Evolutionary conservation across 1,284 basidiomycete genomes (phyloP), one percentile per base, ranked within the genome.

Genomic region (Tilletia indica): DNA sequence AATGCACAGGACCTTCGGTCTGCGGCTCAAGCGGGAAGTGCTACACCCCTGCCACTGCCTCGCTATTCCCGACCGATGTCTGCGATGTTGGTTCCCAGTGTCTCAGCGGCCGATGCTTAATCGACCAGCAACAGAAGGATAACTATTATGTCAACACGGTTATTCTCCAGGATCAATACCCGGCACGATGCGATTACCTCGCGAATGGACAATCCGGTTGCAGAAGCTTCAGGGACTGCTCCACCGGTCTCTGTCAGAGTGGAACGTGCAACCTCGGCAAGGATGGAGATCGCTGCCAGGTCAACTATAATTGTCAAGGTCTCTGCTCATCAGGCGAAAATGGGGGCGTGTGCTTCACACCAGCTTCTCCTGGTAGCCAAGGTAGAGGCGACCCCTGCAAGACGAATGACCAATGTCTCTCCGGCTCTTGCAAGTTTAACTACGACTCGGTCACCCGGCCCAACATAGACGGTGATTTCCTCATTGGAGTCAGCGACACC

Each of bases 251-350:
- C 34, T 64, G 61, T 16, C 3, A 39, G 19, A 38, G 34, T n/a
- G 61, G 61, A 14, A 64, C 61, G 16, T 64, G 61, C 36, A 11
- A 42, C 1, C 36, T 42, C 36, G 61, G 61, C 34, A 16, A 64
- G 14, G 61, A 64, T n/a, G 61, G 61, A 34, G 61, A 64, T 42
- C 61, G 61, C 4, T 64, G 61, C 61, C 61, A 64, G 36, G 61
- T 64, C 31, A 64, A 64, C 34, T 64, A 64, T 36, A 36, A 64
- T 2, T 64, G 61, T n/a, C 16, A 38, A 16, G 12, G 39, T 16
- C n/a, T 64, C 31, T 64, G 61, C 36, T 45, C 42, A 14, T 45
- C 42, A 1, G 42, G 14, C 42, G 58, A 34, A 5, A 21, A 34
- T 12, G 58, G 38, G 9, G 61, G 61, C 16, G 36, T 39, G 9